Base-by-base conservation (phyloP, 352 stramenopile species). In the Phytophthora boehmeriae region DNA sequence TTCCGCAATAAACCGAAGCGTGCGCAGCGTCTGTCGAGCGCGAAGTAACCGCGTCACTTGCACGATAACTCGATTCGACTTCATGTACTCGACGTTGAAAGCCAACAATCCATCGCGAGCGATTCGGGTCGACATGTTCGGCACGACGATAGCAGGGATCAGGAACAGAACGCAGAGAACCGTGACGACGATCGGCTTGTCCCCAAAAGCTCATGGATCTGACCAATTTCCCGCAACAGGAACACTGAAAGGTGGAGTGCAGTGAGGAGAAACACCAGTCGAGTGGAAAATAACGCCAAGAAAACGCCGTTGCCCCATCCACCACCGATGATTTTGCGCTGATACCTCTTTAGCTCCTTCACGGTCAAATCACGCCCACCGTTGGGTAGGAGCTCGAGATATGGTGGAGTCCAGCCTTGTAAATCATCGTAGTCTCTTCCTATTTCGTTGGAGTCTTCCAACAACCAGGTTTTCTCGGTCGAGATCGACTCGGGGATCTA, bases 1-100 rank as follows among this genome's bases (percentile, higher is more conserved):
- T 57, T 92, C 83, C 8, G 83, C 83, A 3, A 92, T 67, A 27
- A 90, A 92, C 2, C 80, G 83, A n/a, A 92, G 68, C 5, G 79
- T 92, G 20, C 83, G 77, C 32, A 92, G 62, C 27, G 83, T 92
- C 46, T 88, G 80, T 19, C 78, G 72, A n/a, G 80, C 83, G 32
- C 82, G 83, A 9, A 90, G 43, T 13, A 85, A 66, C 3, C 83
- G 80, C 50, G 84, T 82, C 27, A 92, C 80, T 59, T 87, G 83
- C 8, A 71, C 66, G 22, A 92, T 84, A n/a, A 88, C 73, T 27
- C 74, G 75, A 17, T 77, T 74, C 5, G 71, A 68, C 55, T 92
- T 92, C 68, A 92, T 80, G 51, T 89, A 75, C 68, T 92, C 80
- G 19, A 92, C 77, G 49, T 88, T 90, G 68, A 92, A 92, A 11